Conservation (phyloP, 2,329 filamentous ascomycete genomes). For the Pseudogymnoascus sp. region DNA sequence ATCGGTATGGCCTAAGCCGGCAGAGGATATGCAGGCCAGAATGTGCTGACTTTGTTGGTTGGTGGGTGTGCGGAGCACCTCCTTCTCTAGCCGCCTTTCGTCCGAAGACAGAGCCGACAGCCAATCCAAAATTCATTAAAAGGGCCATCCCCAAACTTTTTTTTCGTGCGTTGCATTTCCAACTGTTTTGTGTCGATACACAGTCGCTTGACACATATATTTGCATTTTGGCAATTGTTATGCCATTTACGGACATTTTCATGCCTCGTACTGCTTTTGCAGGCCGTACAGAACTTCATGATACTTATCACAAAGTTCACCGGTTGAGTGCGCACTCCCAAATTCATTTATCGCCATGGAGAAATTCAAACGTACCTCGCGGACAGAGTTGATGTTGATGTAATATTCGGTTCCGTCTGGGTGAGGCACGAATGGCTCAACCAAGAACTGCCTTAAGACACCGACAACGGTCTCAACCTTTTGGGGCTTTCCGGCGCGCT, state of each 20-base stretch:
- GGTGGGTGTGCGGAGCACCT: slow-evolving; percentile 1
- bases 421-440: slow-evolving; percentile 97
- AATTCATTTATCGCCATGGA: not conserved
- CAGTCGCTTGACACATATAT: not conserved
- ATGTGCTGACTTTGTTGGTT: not conserved
- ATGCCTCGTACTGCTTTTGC: not conserved
- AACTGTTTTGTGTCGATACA: not conserved
- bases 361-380: slow-evolving; percentile 69
- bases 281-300: not conserved
- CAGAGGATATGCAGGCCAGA: not conserved
- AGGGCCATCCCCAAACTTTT: not conserved
- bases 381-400: slow-evolving; percentile 99
- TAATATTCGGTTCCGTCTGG: slow-evolving; percentile 96
- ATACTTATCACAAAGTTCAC: not conserved
- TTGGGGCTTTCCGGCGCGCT: slow-evolving; percentile 83
- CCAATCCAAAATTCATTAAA: slow-evolving; percentile 1
- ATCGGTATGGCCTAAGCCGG: not conserved
- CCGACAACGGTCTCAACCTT: slow-evolving; percentile 89
- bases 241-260: not conserved
- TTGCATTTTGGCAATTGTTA: slow-evolving; percentile 1
- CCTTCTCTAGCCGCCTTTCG: slow-evolving; percentile 7
- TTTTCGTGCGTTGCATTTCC: not conserved
- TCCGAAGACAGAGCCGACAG: not conserved
- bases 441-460: slow-evolving; percentile 86
- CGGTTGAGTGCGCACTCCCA: not conserved